Evolutionary conservation across 495 filamentous ascomycete species (phyloP), one percentile per base, ranked within the genome.

Genomic region (Amniculicola lignicola): DNA sequence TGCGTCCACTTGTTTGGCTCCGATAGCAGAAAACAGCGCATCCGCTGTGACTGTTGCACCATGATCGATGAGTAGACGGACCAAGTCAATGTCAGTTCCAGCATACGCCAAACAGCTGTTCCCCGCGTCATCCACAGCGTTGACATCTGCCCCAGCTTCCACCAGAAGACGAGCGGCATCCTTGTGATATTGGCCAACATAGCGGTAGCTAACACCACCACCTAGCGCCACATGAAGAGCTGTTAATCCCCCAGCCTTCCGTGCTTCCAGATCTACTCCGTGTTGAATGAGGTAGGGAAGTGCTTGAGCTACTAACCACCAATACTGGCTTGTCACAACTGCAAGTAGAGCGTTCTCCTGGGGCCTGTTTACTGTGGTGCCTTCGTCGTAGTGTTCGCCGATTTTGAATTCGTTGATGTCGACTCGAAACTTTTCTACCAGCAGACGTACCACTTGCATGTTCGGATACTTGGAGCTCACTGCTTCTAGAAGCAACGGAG

Each of bases 221-320:
- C n/a, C 35, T 1, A 76, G 62, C 1, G 76, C 74, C n/a, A 63
- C 42, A 27, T 70, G 68, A 14, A 80, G 36, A 1, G 75, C 70
- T 21, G 76, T 78, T 21, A 67, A 45, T 1, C 74, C 75, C 1
- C 63, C 25, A 1, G 51, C 41, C 44, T 77, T 65, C 3, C 64
- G 64, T 10, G 65, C 37, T 2, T 73, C 66, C n/a, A 69, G 58
- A 42, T 77, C 64, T 7, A 74, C 72, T n/a, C 70, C 70, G 1
- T 67, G 61, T n/a, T 70, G 27, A 2, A 78, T 10, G 0, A 78
- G 62, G 38, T 76, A 79, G 6, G 62, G 66, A 11, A 79, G 64
- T 21, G 72, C 74, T 19, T 67, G 47, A n/a, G 66, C 57, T 10
- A 59, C 50, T 4, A 77, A 65, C 77, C 77, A 79, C 72, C 72